Evolutionary conservation across 177 flowering plant species (phyloP).

Genomic region (Vitis hybrid): DNA sequence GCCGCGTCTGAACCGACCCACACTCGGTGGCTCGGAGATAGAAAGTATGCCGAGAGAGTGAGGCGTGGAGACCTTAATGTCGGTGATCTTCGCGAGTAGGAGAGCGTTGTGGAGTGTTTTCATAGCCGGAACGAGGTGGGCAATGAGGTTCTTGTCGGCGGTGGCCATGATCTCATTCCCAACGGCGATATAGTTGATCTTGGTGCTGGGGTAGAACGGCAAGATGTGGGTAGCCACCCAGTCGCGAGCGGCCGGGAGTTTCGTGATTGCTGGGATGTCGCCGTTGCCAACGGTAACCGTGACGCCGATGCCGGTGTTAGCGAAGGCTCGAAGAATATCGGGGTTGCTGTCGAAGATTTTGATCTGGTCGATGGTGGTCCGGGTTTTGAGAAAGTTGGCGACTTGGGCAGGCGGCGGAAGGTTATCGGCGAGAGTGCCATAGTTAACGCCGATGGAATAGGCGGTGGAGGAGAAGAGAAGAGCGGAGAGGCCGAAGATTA

Average conservation of each 20-base stretch:
- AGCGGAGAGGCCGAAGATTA: constrained; percentile 1
- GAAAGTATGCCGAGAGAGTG: constrained; percentile 52
- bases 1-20: constrained; percentile 58
- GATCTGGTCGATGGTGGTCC: constrained; percentile 37
- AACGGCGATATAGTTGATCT: constrained; percentile 32
- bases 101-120: constrained; percentile 35
- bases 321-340: constrained; percentile 43
- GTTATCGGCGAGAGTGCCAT: constrained; percentile 48
- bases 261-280: constrained; percentile 28
- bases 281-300: constrained; percentile 38
- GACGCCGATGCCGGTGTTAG: constrained; percentile 34
- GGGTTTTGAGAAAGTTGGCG: constrained; percentile 37
- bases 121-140: constrained; percentile 47
- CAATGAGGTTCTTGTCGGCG: constrained; percentile 20
- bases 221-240: constrained; percentile 37
- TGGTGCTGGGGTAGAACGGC: constrained; percentile 42
- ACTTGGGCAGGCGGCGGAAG: constrained; percentile 45
- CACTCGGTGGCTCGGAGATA: constrained; percentile 57
- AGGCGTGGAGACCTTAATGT: constrained; percentile 41
- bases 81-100: constrained; percentile 19
- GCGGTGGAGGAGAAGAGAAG: constrained; percentile 14
- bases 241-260: constrained; percentile 24
- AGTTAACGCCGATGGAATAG: constrained; percentile 47
- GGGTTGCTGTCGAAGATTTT: constrained; percentile 52
- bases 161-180: constrained; percentile 43